These are phyloP conservation scores for Vishniacozyma victoriae DNA, from an alignment of 768 basidiomycete genomes.

Conservation along the genomic window DNA sequence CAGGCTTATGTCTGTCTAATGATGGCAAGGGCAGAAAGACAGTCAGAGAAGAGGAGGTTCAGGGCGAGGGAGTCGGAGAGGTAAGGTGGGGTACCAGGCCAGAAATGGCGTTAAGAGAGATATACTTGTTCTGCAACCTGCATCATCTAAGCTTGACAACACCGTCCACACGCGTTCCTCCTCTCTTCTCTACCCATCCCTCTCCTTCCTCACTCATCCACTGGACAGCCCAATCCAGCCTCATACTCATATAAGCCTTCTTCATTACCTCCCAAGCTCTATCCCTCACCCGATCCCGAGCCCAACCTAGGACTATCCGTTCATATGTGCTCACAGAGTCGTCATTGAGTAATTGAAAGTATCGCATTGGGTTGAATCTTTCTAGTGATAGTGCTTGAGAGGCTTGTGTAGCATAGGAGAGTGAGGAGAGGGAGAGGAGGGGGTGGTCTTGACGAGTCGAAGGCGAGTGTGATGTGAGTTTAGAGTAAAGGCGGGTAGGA, in stretches of 20 bases:
- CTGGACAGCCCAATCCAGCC: conserved; percentile 12
- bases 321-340: conserved; percentile 8
- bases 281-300: conserved; percentile 16
- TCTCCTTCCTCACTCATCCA: conserved; percentile 10
- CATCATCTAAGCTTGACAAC: conserved; percentile 19
- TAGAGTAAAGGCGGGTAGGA: neutral
- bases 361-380: conserved; percentile 23
- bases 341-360: conserved; percentile 10
- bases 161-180: conserved; percentile 12
- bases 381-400: conserved; percentile 7
- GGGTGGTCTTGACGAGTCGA: neutral
- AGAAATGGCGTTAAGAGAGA: too few species aligned
- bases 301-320: conserved; percentile 24
- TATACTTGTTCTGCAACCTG: too few species aligned
- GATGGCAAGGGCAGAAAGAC: too few species aligned
- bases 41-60: too few species aligned
- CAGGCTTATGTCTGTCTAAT: too few species aligned
- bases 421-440: neutral
- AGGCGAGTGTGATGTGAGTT: neutral
- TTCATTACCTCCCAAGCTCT: conserved; percentile 29
- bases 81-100: too few species aligned
- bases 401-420: conserved; percentile 3
- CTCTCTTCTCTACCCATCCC: conserved; percentile 10
- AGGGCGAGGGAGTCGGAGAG: too few species aligned
- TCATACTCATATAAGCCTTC: conserved; percentile 20